These are phyloP conservation scores for Schizothecium vesticola DNA, from an alignment of 495 filamentous ascomycete species.

Conservation along the genomic window DNA sequence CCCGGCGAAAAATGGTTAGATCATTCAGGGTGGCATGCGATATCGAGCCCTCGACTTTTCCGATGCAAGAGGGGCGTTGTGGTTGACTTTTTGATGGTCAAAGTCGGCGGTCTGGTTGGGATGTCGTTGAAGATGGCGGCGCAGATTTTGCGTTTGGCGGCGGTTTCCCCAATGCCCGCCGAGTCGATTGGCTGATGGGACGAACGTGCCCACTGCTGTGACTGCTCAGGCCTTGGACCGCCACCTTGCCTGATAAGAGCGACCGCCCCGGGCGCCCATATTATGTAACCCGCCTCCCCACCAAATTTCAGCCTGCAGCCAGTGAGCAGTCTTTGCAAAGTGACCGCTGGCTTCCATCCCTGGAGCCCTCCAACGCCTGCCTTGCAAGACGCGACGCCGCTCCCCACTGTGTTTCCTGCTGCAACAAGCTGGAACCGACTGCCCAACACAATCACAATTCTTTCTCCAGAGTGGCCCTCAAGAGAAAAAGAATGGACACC, in stretches of 20 bases:
- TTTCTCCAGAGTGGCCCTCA: neutral
- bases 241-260: conserved; percentile 14
- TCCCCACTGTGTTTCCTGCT: neutral
- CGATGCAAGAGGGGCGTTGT: conserved; percentile 46
- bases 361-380: neutral
- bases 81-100: conserved; percentile 54
- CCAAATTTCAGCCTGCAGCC: conserved; percentile 5
- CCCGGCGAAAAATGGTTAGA: conserved; percentile 38
- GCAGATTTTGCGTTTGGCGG: conserved; percentile 44
- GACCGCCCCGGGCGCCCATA: conserved; percentile 11
- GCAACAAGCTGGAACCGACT: neutral
- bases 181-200: conserved; percentile 29
- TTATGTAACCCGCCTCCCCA: conserved; percentile 14
- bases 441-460: neutral
- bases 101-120: conserved; percentile 53
- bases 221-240: neutral
- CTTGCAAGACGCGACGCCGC: neutral
- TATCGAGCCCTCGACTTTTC: conserved; percentile 50
- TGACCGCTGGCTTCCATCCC: neutral
- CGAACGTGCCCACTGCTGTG: conserved; percentile 12
- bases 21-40: conserved; percentile 51
- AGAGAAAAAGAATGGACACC: neutral
- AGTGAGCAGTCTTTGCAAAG: neutral
- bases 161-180: conserved; percentile 21
- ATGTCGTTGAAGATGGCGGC: conserved; percentile 57